phyloP scores from a whole-genome alignment of 495 filamentous ascomycete species.

The Penicillium canariense region DNA sequence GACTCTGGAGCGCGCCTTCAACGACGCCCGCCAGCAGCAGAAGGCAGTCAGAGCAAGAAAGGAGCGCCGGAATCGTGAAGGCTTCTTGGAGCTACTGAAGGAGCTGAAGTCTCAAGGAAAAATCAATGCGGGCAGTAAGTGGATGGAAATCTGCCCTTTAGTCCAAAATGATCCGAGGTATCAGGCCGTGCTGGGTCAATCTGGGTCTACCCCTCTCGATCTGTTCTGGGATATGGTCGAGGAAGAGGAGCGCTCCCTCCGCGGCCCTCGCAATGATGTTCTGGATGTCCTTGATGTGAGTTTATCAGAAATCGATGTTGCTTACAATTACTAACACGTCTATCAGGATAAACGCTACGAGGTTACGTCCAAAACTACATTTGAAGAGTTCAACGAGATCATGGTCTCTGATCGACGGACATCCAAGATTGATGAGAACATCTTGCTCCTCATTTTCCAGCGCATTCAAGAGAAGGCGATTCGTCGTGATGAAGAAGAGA shows the following conservation, averaged over 20 bases:
- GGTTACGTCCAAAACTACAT: conserved; percentile 77
- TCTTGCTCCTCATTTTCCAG: conserved; percentile 75
- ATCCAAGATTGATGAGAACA: conserved; percentile 74
- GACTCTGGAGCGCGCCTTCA: conserved; percentile 81
- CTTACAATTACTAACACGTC: conserved; percentile 18
- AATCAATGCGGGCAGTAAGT: conserved; percentile 88
- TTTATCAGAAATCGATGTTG: conserved; percentile 3
- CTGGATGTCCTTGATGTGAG: conserved; percentile 88
- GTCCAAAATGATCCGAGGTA: conserved; percentile 84
- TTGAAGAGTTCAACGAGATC: conserved; percentile 78
- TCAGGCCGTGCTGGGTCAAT: conserved; percentile 77
- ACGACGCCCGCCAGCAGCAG: conserved; percentile 82
- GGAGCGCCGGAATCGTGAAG: conserved; percentile 82
- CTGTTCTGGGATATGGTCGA: conserved; percentile 96
- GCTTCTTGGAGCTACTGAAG: conserved; percentile 68
- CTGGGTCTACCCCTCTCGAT: conserved; percentile 87
- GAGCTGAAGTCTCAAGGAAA: conserved; percentile 74
- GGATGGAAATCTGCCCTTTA: conserved; percentile 76
- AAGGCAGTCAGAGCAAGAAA: conserved; percentile 75
- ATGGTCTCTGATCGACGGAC: conserved; percentile 83
- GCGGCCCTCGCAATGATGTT: conserved; percentile 78
- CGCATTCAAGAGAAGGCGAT: conserved; percentile 78
- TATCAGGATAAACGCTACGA: conserved; percentile 84
- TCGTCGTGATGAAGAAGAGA: conserved; percentile 78
- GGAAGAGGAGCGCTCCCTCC: conserved; percentile 83